phyloP scores from a whole-genome alignment of 2,329 filamentous ascomycete genomes.

The Xylariales sp. region DNA sequence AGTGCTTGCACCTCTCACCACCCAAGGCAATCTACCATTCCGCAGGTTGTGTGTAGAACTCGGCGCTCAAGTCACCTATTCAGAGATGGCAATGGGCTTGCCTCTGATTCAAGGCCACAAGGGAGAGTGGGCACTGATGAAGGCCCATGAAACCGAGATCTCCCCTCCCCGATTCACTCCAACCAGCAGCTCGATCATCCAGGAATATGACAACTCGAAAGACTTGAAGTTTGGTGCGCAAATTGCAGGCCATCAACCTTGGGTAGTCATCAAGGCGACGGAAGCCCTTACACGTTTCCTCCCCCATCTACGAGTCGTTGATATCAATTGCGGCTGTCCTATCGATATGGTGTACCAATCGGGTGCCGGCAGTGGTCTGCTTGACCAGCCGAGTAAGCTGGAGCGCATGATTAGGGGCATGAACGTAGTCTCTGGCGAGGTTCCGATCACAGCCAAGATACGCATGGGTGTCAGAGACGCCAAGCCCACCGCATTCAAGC shows the following conservation, averaged over 20 bases:
- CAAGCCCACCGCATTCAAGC: constrained; percentile 72
- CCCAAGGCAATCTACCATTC: constrained; percentile 94
- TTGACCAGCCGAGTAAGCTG: constrained; percentile 83
- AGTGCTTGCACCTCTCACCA: constrained; percentile 88
- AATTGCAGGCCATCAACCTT: constrained; percentile 88
- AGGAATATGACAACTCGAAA: constrained; percentile 74
- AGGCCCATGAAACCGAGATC: constrained; percentile 82
- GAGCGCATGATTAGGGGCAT: constrained; percentile 95
- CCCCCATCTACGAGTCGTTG: constrained; percentile 82
- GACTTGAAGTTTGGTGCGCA: constrained; percentile 91
- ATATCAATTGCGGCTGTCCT: constrained; percentile 95
- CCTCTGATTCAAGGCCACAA: constrained; percentile 87
- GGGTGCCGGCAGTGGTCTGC: constrained; percentile 84
- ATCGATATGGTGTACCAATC: constrained; percentile 90
- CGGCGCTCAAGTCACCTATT: constrained; percentile 91
- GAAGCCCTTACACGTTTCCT: constrained; percentile 74
- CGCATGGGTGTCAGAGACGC: constrained; percentile 83
- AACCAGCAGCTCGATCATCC: constrained; percentile 50
- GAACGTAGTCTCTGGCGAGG: constrained; percentile 86
- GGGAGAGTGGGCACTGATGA: constrained; percentile 91
- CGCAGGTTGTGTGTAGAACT: constrained; percentile 84
- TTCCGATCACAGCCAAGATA: constrained; percentile 93
- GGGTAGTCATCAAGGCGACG: constrained; percentile 83
- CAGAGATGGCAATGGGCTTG: constrained; percentile 94
- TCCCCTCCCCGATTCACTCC: constrained; percentile 64